These are phyloP conservation scores for Gynostemma pentaphyllum DNA, from an alignment of 306 rosid genomes.

Conservation along the genomic window DNA sequence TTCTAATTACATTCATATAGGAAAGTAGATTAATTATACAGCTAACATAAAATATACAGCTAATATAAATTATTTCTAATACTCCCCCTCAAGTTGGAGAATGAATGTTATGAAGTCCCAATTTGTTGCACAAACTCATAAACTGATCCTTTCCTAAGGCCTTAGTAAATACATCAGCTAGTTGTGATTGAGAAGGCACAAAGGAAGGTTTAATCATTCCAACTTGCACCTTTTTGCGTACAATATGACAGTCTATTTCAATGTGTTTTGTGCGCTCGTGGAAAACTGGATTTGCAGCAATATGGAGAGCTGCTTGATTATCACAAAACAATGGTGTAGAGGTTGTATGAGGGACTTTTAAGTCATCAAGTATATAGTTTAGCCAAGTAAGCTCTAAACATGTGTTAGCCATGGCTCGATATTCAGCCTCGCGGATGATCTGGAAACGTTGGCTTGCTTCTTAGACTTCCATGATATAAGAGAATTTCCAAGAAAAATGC, in stretches of 20 bases:
- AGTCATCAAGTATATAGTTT: background rate
- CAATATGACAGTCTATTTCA: background rate
- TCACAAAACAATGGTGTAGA: background rate
- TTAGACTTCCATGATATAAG: too few relatives aligned
- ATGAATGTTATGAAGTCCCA: background rate
- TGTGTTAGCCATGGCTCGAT: background rate
- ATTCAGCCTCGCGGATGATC: background rate
- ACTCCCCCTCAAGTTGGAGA: background rate
- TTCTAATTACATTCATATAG: too few relatives aligned
- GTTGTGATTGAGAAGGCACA: background rate
- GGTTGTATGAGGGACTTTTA: background rate
- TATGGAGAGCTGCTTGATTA: background rate
- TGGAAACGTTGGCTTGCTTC: constrained; percentile 8
- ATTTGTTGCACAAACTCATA: too few relatives aligned
- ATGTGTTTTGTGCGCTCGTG: too few relatives aligned
- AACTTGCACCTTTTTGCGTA: background rate
- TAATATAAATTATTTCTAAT: too few relatives aligned
- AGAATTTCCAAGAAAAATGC: too few relatives aligned
- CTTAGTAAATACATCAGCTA: background rate
- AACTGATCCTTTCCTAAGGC: background rate
- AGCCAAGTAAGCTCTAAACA: background rate
- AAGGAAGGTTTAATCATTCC: too few relatives aligned
- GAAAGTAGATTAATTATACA: too few relatives aligned
- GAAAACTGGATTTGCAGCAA: background rate
- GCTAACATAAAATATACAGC: too few relatives aligned